Conservation (phyloP, 139 green algal species). For the Coccomyxa sp. region DNA sequence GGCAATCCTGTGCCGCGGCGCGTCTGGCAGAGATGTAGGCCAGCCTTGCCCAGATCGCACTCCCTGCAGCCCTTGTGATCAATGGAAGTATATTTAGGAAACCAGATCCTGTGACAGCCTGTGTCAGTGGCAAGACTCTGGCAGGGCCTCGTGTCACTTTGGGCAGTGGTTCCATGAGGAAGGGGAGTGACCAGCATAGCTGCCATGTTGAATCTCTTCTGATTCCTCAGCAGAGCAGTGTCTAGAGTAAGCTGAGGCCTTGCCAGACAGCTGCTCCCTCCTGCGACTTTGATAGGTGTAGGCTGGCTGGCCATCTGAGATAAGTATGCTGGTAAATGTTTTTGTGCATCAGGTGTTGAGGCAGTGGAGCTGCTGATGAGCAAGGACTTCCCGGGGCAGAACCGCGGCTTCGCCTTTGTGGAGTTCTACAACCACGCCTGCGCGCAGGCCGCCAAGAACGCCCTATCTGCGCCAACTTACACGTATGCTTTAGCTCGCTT, state of each 20-base stretch:
- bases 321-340: too few species aligned
- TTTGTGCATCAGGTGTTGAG: slow-evolving; percentile 43
- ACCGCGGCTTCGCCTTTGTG: slow-evolving; percentile 85
- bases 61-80: neutral
- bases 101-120: too few species aligned
- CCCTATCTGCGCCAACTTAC: slow-evolving; percentile 55
- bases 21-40: neutral
- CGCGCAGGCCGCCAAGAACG: slow-evolving; percentile 58
- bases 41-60: neutral
- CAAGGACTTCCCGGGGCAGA: slow-evolving; percentile 55
- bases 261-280: too few species aligned
- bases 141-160: too few species aligned
- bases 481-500: slow-evolving; percentile 18
- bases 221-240: too few species aligned
- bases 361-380: slow-evolving; percentile 59
- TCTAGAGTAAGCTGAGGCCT: too few species aligned
- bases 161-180: neutral
- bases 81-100: too few species aligned
- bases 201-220: neutral
- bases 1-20: too few species aligned
- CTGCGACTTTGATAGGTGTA: too few species aligned
- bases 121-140: neutral
- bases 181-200: neutral
- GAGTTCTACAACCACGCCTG: slow-evolving; percentile 88
- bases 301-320: too few species aligned